phyloP scores from a whole-genome alignment of 2,329 filamentous ascomycete species.

The Hypoxylon sp. region DNA sequence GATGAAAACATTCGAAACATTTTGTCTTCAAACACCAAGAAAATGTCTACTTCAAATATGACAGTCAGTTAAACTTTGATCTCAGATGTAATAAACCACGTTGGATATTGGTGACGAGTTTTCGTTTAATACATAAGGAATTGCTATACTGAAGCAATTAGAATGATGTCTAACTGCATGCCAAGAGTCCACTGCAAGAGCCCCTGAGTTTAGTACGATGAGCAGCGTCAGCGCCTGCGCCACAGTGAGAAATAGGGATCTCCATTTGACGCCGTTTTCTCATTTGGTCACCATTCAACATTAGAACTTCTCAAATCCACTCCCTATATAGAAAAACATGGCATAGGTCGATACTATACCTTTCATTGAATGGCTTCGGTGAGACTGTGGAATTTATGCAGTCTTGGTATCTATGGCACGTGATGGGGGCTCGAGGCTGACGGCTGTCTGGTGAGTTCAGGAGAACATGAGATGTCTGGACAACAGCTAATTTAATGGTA shows the following conservation, averaged over 20 bases:
- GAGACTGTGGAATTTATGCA: slow-evolving; percentile 28
- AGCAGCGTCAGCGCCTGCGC: too few relatives aligned
- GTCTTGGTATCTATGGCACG: slow-evolving; percentile 45
- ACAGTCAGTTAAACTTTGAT: neutral
- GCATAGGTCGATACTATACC: slow-evolving; percentile 7
- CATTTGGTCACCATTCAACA: slow-evolving; percentile 11
- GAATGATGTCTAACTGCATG: neutral
- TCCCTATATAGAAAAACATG: slow-evolving; percentile 21
- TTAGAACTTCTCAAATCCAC: slow-evolving; percentile 13
- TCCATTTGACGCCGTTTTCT: slow-evolving; percentile 22
- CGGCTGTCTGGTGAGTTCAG: slow-evolving; percentile 49
- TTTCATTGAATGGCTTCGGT: slow-evolving; percentile 32
- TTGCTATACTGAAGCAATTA: neutral
- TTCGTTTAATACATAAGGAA: too few relatives aligned
- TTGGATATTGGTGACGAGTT: too few relatives aligned
- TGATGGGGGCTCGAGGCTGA: slow-evolving; percentile 47
- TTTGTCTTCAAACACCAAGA: too few relatives aligned
- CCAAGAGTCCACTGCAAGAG: neutral
- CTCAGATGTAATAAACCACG: too few relatives aligned
- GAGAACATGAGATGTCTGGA: neutral
- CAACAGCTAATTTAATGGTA: slow-evolving; percentile 12
- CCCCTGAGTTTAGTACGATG: neutral
- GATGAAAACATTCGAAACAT: too few relatives aligned
- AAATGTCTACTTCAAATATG: neutral
- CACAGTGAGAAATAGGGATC: slow-evolving; percentile 33